phyloP scores from a whole-genome alignment of 1,284 basidiomycete species.

The Irpex lacteus region DNA sequence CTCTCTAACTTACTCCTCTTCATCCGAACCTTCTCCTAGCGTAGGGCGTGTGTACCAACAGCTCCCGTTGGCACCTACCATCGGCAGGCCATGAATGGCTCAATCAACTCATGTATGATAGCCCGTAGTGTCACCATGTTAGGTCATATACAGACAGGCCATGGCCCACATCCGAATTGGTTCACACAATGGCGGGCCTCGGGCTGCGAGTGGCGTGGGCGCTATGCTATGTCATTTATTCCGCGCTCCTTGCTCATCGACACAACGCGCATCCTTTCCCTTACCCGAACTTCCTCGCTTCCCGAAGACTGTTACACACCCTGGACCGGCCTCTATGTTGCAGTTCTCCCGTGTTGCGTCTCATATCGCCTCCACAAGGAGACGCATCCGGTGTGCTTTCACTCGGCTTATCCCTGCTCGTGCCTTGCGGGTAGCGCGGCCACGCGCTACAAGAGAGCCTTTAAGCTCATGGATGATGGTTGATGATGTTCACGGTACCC shows the following conservation, averaged over 20 bases:
- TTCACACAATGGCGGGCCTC: background rate
- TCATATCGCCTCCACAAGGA: background rate
- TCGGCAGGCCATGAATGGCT: background rate
- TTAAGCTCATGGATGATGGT: background rate
- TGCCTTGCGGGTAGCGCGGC: background rate
- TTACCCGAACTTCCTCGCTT: background rate
- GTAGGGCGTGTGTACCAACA: background rate
- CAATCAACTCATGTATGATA: too few relatives aligned
- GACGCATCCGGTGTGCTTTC: background rate
- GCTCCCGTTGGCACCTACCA: background rate
- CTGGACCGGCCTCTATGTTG: background rate
- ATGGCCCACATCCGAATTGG: too few relatives aligned
- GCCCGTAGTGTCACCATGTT: too few relatives aligned
- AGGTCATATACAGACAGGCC: too few relatives aligned
- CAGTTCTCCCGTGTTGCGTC: background rate
- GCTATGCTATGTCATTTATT: background rate
- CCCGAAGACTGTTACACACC: background rate
- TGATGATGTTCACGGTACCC: background rate
- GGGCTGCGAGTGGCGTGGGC: background rate
- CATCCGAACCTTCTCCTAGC: background rate
- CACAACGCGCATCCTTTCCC: background rate
- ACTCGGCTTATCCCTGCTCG: background rate
- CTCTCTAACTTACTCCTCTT: background rate
- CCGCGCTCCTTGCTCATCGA: background rate
- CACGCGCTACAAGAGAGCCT: background rate